Percentiles rank a stretch among this genome's conserved stretches.
Evolutionary conservation across 192 early-diverging fungal species (phyloP).

Genomic region (Thoreauomyces humboldtii): DNA sequence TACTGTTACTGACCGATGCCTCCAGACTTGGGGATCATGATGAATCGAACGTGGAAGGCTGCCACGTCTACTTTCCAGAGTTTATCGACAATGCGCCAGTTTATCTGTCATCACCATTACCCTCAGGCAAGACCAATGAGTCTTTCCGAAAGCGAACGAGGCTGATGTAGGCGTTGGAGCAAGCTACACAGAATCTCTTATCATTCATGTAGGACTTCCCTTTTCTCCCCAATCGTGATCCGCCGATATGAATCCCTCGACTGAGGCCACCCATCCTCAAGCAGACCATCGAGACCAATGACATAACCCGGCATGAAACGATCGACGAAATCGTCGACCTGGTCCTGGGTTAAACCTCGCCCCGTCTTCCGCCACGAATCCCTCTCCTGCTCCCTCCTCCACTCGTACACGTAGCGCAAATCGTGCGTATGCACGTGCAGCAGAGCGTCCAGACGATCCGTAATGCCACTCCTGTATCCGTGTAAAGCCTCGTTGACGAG

Average conservation of each 20-base stretch:
- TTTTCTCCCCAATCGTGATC: neutral
- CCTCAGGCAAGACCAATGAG: too few relatives aligned
- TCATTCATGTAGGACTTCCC: neutral
- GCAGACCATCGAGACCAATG: constrained; percentile 1
- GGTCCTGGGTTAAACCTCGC: constrained; percentile 59
- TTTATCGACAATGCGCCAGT: too few relatives aligned
- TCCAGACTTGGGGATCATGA: too few relatives aligned
- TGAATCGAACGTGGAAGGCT: too few relatives aligned
- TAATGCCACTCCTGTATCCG: constrained; percentile 61
- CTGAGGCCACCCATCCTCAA: neutral
- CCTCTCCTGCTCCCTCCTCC: constrained; percentile 88
- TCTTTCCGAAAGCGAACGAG: too few relatives aligned
- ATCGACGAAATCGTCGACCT: constrained; percentile 80
- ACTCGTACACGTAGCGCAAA: constrained; percentile 69
- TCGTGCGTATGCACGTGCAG: constrained; percentile 65
- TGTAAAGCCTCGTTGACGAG: constrained; percentile 49
- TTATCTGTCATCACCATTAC: too few relatives aligned
- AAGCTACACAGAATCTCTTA: neutral
- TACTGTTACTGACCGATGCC: too few relatives aligned
- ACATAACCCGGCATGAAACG: constrained; percentile 85
- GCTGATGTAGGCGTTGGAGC: too few relatives aligned
- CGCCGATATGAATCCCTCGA: neutral
- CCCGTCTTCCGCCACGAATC: constrained; percentile 37
- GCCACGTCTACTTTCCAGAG: too few relatives aligned
- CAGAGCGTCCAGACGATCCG: constrained; percentile 73